Evolutionary conservation across 2,329 filamentous ascomycete genomes (phyloP).

Genomic region (Aspergillus sp.): DNA sequence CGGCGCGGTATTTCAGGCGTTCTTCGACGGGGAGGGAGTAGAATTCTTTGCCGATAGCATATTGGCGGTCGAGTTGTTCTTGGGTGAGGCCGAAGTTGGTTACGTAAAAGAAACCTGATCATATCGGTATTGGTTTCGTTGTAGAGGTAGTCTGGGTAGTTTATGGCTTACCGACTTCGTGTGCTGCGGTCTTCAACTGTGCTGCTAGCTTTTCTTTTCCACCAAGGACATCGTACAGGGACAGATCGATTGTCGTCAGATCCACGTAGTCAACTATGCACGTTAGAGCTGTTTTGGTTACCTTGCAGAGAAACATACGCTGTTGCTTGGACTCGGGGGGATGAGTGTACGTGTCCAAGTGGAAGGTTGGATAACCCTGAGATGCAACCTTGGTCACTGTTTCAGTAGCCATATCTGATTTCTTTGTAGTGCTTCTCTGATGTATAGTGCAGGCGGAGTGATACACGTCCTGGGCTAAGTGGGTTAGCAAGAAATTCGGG

Average conservation of each 20-base stretch:
- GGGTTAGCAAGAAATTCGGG: no score
- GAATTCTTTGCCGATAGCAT: constrained; percentile 56
- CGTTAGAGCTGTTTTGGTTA: neutral
- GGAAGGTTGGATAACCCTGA: neutral
- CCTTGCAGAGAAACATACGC: neutral
- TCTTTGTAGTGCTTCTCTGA: neutral
- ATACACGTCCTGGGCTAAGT: no score
- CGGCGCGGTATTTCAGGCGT: constrained; percentile 52
- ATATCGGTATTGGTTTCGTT: neutral
- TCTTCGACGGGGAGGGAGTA: constrained; percentile 55
- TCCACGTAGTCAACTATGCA: constrained; percentile 24
- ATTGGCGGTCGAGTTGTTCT: constrained; percentile 58
- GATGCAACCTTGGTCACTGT: neutral
- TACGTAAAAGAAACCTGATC: constrained; percentile 58
- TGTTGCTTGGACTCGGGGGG: neutral
- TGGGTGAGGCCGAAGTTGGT: constrained; percentile 58
- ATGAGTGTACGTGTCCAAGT: neutral
- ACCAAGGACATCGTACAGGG: constrained; percentile 51
- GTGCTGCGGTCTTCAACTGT: constrained; percentile 54
- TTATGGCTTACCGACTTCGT: constrained; percentile 34
- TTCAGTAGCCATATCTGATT: neutral
- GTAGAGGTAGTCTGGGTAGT: no score
- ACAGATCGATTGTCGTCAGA: constrained; percentile 54
- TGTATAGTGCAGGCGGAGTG: no score
- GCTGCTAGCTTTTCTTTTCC: constrained; percentile 53